Evolutionary conservation across 495 filamentous ascomycete species (phyloP).

Genomic region (Neurospora pannonica): DNA sequence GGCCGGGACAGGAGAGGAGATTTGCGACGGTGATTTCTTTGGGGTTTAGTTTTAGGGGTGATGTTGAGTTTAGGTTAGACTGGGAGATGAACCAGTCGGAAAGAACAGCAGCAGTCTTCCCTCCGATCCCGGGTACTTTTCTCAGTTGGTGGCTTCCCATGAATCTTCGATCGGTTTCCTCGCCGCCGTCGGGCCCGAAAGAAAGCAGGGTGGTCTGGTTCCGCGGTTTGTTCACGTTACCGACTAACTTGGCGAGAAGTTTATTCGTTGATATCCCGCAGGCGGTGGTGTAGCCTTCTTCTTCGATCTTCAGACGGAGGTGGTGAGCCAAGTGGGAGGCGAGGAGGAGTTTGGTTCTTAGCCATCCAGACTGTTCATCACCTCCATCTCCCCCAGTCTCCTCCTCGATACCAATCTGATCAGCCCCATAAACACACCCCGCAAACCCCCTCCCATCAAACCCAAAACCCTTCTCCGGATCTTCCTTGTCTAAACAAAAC

Average conservation of each 20-base stretch:
- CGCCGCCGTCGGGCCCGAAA: constrained; percentile 44
- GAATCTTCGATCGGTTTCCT: constrained; percentile 46
- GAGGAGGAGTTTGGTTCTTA: constrained; percentile 49
- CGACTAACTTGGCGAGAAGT: constrained; percentile 72
- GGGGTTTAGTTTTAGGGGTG: constrained; percentile 30
- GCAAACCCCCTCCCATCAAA: constrained; percentile 58
- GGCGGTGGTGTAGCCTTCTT: constrained; percentile 75
- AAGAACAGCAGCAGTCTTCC: constrained; percentile 63
- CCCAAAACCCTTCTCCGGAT: constrained; percentile 70
- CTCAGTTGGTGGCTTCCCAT: constrained; percentile 70
- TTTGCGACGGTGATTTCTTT: constrained; percentile 49
- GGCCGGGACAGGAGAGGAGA: constrained; percentile 35
- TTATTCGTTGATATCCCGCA: constrained; percentile 87
- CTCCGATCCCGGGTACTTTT: constrained; percentile 79
- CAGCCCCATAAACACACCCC: constrained; percentile 19
- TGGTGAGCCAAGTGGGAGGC: constrained; percentile 68
- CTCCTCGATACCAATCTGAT: background rate
- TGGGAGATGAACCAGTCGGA: constrained; percentile 48
- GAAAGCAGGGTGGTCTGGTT: constrained; percentile 70
- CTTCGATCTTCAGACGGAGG: constrained; percentile 60
- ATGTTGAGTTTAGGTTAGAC: constrained; percentile 17
- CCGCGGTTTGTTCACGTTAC: constrained; percentile 75
- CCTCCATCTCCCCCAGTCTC: background rate
- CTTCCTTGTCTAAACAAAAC: constrained; percentile 64
- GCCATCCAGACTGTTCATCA: constrained; percentile 12